These are phyloP conservation scores for Tremella fuciformis DNA, from an alignment of 768 basidiomycete species.

Conservation along the genomic window DNA sequence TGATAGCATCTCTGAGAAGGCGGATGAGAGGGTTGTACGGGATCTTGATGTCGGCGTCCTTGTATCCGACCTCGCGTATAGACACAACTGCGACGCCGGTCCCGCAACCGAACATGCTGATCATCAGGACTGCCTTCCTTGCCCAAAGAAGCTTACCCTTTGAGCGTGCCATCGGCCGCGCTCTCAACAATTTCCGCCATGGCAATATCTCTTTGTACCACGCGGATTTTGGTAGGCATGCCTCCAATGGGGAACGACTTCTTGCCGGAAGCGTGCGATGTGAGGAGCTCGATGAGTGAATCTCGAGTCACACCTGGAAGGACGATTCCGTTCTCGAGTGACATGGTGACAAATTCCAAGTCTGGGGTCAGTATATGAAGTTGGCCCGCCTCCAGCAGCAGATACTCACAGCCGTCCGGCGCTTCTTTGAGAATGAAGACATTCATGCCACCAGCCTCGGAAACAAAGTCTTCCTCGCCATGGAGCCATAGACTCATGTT, in stretches of 20 bases:
- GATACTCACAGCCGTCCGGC: slow-evolving; percentile 37
- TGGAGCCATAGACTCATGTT: slow-evolving; percentile 46
- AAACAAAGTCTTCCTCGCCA: slow-evolving; percentile 40
- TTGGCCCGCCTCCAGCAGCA: not conserved
- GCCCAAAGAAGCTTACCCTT: slow-evolving; percentile 29
- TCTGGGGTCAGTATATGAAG: slow-evolving; percentile 11
- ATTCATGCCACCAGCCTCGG: slow-evolving; percentile 47
- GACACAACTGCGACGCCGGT: slow-evolving; percentile 44
- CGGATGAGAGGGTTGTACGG: slow-evolving; percentile 39
- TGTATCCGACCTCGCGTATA: slow-evolving; percentile 38
- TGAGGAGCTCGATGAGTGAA: slow-evolving; percentile 39
- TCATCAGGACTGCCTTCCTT: not conserved
- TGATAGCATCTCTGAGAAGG: slow-evolving; percentile 39
- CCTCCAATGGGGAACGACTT: slow-evolving; percentile 32
- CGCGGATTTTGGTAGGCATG: slow-evolving; percentile 37
- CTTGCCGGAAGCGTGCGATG: slow-evolving; percentile 30
- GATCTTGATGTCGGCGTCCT: slow-evolving; percentile 25
- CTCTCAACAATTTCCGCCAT: slow-evolving; percentile 41
- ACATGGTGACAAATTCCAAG: slow-evolving; percentile 47
- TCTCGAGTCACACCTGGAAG: slow-evolving; percentile 44
- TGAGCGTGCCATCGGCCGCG: slow-evolving; percentile 34
- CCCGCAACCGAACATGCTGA: slow-evolving; percentile 46
- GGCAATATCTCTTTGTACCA: slow-evolving; percentile 42
- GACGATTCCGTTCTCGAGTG: slow-evolving; percentile 43
- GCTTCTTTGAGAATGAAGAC: slow-evolving; percentile 46